Conservation (phyloP, 2,329 filamentous ascomycete genomes). For the Stemphylium lycopersici region DNA sequence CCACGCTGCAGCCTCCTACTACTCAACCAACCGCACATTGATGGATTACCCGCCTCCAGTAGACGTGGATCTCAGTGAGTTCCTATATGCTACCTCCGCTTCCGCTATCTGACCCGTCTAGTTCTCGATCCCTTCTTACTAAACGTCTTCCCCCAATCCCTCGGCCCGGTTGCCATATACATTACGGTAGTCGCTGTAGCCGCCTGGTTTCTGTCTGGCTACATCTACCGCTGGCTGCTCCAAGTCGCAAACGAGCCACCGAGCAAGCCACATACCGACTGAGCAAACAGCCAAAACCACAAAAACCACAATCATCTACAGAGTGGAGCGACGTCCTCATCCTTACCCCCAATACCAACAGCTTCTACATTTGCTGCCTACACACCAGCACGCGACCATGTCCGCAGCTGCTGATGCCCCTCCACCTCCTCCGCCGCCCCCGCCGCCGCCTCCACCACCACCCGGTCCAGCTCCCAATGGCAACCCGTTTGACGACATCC, state of each 20-base stretch:
- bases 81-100: background rate
- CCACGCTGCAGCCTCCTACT: constrained; percentile 82
- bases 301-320: background rate
- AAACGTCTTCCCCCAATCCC: constrained; percentile 79
- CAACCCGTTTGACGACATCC: constrained; percentile 48
- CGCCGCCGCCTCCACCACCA: constrained; percentile 21
- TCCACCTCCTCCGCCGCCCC: constrained; percentile 27
- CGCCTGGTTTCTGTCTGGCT: constrained; percentile 58
- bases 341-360: background rate
- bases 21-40: constrained; percentile 72
- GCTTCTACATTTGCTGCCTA: background rate
- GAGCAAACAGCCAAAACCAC: constrained; percentile 12
- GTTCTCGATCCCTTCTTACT: constrained; percentile 86
- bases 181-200: constrained; percentile 65
- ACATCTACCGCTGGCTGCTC: constrained; percentile 47
- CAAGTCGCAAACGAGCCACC: constrained; percentile 24
- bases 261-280: constrained; percentile 43
- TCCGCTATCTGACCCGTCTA: constrained; percentile 24
- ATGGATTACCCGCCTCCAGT: constrained; percentile 80
- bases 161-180: constrained; percentile 74
- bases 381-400: constrained; percentile 21
- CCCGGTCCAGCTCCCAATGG: constrained; percentile 6
- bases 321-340: background rate
- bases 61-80: constrained; percentile 69
- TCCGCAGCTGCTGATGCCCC: constrained; percentile 29